Conservation (phyloP, 345 rosid species). For the Sisymbrium altissimum region DNA sequence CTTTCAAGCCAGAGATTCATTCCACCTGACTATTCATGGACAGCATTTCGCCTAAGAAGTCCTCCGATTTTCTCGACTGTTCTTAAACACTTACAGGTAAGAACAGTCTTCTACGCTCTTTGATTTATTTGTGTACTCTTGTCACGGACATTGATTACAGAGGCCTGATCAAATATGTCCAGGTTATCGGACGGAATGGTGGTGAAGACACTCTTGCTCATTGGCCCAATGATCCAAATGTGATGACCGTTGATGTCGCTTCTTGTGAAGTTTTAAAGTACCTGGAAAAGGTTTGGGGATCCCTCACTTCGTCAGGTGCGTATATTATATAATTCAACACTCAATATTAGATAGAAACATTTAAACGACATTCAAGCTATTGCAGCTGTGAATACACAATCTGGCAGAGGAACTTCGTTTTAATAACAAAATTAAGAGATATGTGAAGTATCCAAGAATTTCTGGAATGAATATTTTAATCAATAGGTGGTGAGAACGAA, state of each 20-base stretch:
- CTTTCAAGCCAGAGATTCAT: slow-evolving; percentile 65
- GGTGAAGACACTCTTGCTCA: slow-evolving; percentile 97
- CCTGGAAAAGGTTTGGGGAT: slow-evolving; percentile 72
- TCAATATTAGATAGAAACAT: neutral
- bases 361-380: neutral
- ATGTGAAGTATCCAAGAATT: slow-evolving; percentile 2
- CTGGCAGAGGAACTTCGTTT: neutral
- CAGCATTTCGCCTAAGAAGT: slow-evolving; percentile 70
- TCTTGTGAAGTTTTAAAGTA: slow-evolving; percentile 74
- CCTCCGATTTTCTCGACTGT: slow-evolving; percentile 82
- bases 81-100: slow-evolving; percentile 83
- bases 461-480: neutral
- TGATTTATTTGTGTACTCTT: slow-evolving; percentile 9
- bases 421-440: neutral
- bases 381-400: neutral
- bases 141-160: neutral
- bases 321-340: slow-evolving; percentile 2
- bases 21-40: slow-evolving; percentile 92
- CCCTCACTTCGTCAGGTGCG: slow-evolving; percentile 80
- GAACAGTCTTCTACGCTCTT: neutral
- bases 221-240: slow-evolving; percentile 76
- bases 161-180: slow-evolving; percentile 28
- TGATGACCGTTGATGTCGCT: slow-evolving; percentile 76
- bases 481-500: neutral
- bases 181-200: slow-evolving; percentile 78